Conservation (phyloP, 2,329 filamentous ascomycete genomes). For the Botrytis paeoniae region DNA sequence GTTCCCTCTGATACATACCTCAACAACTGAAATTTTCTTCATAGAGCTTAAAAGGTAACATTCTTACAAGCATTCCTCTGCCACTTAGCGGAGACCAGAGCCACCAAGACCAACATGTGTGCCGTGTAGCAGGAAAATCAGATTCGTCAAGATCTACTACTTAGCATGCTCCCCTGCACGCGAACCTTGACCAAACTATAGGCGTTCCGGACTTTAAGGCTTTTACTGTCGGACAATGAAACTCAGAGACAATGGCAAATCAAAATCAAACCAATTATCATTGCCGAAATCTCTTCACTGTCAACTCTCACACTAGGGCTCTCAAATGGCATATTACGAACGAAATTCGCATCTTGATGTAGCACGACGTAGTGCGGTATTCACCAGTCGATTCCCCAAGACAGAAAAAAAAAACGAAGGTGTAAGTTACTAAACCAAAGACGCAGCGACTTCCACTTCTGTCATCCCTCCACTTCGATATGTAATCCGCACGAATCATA, state of each 20-base stretch:
- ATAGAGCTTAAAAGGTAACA: neutral
- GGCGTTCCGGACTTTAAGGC: neutral
- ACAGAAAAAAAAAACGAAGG: neutral
- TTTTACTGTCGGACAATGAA: neutral
- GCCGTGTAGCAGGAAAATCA: neutral
- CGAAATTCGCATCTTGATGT: neutral
- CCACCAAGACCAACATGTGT: neutral
- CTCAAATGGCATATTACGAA: neutral
- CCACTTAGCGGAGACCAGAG: no score
- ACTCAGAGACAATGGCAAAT: neutral
- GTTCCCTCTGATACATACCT: accelerated
- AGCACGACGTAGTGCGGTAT: neutral
- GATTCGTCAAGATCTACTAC: neutral
- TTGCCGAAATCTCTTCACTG: neutral
- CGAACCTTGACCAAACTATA: neutral
- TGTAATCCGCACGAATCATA: neutral
- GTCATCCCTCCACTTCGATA: neutral
- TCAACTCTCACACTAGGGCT: no score
- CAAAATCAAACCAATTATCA: no score
- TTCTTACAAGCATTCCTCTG: neutral
- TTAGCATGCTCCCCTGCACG: neutral
- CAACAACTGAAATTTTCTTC: neutral
- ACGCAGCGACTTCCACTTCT: neutral
- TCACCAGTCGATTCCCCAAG: neutral
- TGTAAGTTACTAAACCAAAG: neutral